Conservation (phyloP, 2,329 filamentous ascomycete genomes). For the Talaromyces atroroseus region DNA sequence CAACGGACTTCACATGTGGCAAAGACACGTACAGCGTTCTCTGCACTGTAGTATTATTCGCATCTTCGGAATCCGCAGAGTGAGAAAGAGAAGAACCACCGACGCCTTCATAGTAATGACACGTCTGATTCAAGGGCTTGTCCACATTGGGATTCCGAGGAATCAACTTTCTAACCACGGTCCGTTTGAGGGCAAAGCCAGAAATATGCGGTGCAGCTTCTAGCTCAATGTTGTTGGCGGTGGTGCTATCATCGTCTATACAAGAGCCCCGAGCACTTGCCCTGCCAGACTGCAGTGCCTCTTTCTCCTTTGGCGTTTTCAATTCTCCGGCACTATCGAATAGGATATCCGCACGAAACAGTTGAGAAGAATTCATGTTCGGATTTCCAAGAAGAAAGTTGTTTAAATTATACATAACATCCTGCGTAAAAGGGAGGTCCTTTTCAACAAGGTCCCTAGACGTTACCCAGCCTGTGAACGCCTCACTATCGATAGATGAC, state of each 20-base stretch:
- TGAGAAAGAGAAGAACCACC: constrained; percentile 1
- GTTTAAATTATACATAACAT: constrained; percentile 45
- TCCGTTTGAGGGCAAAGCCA: constrained; percentile 48
- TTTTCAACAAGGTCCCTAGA: constrained; percentile 26
- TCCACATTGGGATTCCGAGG: constrained; percentile 78
- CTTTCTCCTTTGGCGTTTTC: constrained; percentile 29
- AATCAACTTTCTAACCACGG: constrained; percentile 70
- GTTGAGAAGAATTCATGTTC: constrained; percentile 53
- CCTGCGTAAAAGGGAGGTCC: constrained; percentile 21
- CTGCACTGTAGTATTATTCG: constrained; percentile 33
- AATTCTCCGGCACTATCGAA: constrained; percentile 46
- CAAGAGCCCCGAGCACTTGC: not conserved
- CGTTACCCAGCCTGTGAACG: constrained; percentile 26
- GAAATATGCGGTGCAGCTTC: constrained; percentile 19
- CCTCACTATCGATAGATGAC: not conserved
- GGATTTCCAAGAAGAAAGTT: constrained; percentile 47
- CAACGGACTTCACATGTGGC: constrained; percentile 60
- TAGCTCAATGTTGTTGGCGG: not conserved
- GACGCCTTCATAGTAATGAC: constrained; percentile 56
- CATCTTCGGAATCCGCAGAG: constrained; percentile 19
- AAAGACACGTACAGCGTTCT: constrained; percentile 64
- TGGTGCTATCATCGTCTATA: constrained; percentile 10
- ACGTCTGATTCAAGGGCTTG: constrained; percentile 72
- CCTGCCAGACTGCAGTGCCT: constrained; percentile 13
- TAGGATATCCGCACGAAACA: constrained; percentile 58